Evolutionary conservation across 371 early-diverging fungal genomes (phyloP).

Genomic region (Actinomucor elegans): DNA sequence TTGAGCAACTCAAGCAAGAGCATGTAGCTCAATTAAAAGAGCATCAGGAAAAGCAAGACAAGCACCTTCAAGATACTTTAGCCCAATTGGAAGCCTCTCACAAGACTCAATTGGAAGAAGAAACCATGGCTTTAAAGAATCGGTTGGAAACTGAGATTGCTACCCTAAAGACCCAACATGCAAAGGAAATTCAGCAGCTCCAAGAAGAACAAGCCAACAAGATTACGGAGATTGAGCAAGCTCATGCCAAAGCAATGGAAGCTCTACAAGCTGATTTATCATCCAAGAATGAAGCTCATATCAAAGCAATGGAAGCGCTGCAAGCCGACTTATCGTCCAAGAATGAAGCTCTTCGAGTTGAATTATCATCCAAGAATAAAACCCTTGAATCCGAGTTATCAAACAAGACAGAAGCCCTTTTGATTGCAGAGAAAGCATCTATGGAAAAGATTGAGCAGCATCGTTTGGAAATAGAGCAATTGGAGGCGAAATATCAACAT

Average conservation of each 20-base stretch:
- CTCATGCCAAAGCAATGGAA: background rate
- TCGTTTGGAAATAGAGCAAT: background rate
- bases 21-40: slow-evolving; percentile 8
- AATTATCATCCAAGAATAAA: background rate
- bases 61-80: background rate
- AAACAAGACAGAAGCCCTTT: background rate
- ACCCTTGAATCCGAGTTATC: background rate
- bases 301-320: background rate
- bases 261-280: background rate
- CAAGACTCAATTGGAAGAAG: background rate
- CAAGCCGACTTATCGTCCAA: background rate
- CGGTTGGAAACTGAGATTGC: background rate
- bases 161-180: slow-evolving; percentile 1
- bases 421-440: background rate
- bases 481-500: slow-evolving; percentile 10
- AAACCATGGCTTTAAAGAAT: too few relatives aligned
- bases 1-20: slow-evolving; percentile 13
- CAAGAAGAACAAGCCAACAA: slow-evolving; percentile 1
- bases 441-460: slow-evolving; percentile 1
- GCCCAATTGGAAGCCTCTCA: slow-evolving; percentile 2
- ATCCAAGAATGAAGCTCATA: background rate
- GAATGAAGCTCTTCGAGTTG: background rate
- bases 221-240: background rate
- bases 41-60: background rate
- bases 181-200: background rate